Evolutionary conservation across 2,329 filamentous ascomycete species (phyloP), one percentile per base, ranked within the genome.

Genomic region (Aspergillus nomiae): DNA sequence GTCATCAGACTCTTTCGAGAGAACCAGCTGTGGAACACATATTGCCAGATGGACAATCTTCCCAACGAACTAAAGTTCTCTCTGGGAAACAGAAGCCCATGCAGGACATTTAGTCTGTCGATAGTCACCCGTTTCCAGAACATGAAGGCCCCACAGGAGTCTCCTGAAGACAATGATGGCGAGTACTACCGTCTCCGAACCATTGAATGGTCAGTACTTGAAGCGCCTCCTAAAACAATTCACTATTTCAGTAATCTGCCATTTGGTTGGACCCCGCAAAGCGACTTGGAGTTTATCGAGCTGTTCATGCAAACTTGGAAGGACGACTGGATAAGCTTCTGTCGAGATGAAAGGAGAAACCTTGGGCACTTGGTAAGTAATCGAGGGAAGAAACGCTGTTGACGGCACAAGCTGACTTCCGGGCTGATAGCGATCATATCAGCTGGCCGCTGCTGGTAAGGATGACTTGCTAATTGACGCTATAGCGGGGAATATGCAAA

Each of bases 201-300:
- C 0, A 55, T 66, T 26, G 57, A 66, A 55, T 66, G 65, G 65
- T 58, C 63, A 2, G 63, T 66, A 16, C 56, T 66, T 11, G 65
- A 66, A 51, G 62, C 60, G 24, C 65, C 63, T 8, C 63, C 58
- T 1, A 65, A 65, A 32, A 48, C 65, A 16, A 59, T 66, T 6
- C 58, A 63, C 60, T 66, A 65, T 41, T 66, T 63, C 53, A 66
- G 65, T 26, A 66, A 66, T 21, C 43, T 66, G 24, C 58, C 60
- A 1, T 66, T 62, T 19, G 65, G 65, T 3, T 66, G 63, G 60
- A 65, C 65, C 21, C 65, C 65, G 2, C 51, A 63, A 28, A 66
- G 56, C 32, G 65, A 66, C n/a, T 38, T 66, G n/a, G 65, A 65
- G 21, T 24, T 66, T 19, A 51, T 65, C 26, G 54, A 61, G 34